These are phyloP conservation scores for Pseudogymnoascus sp. DNA, from an alignment of 2,329 filamentous ascomycete genomes.

Conservation along the genomic window DNA sequence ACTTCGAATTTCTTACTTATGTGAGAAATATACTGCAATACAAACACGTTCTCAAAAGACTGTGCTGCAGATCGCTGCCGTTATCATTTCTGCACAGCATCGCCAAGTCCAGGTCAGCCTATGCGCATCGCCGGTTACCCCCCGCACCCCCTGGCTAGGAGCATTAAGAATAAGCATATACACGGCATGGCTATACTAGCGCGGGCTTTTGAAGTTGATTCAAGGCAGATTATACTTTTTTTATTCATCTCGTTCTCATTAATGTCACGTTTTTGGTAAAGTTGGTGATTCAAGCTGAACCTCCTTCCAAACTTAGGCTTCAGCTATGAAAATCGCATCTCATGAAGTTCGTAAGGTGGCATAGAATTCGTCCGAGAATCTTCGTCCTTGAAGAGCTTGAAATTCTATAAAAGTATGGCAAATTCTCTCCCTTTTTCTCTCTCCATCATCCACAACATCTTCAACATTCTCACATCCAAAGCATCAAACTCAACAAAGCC, in stretches of 20 bases:
- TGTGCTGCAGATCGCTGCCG: neutral
- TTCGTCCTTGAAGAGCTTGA: neutral
- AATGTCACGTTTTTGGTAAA: neutral
- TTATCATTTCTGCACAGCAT: neutral
- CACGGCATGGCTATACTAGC: neutral
- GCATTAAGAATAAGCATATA: conserved; percentile 3
- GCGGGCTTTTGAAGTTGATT: neutral
- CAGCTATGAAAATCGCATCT: neutral
- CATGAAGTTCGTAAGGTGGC: neutral
- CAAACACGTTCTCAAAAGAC: neutral
- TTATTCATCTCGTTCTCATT: neutral
- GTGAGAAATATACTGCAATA: neutral
- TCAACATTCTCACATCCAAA: neutral
- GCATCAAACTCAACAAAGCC: neutral
- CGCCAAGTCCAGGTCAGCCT: neutral
- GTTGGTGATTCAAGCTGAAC: neutral
- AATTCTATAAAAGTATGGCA: neutral
- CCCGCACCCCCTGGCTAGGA: neutral
- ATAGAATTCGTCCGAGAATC: neutral
- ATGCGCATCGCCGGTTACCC: neutral
- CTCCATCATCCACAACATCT: neutral
- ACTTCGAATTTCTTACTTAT: neutral
- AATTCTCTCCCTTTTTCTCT: neutral
- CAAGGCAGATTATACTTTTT: neutral
- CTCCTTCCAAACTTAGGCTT: neutral